Conservation (phyloP, 176 grass and related monocot genomes). For the Triticum urartu region DNA sequence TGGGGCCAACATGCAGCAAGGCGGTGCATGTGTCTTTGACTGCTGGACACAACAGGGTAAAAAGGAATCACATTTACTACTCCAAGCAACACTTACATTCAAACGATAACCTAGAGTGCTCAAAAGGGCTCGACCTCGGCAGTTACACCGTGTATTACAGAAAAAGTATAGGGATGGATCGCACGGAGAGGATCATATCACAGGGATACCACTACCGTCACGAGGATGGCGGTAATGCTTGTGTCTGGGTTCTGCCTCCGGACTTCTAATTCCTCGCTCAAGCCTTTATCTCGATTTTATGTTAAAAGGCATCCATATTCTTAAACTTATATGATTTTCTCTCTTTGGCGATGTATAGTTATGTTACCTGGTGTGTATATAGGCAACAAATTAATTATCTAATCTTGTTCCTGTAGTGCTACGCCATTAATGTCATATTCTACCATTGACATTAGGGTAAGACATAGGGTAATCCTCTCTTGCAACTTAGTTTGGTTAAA, state of each 20-base stretch:
- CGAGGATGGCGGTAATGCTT: not conserved
- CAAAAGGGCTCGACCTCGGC: not conserved
- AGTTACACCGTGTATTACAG: not conserved
- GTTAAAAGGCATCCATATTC: too few species aligned
- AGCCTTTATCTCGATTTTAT: not conserved
- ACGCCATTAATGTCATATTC: too few species aligned
- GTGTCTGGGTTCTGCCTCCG: not conserved
- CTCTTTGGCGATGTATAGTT: too few species aligned
- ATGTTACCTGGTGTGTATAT: too few species aligned
- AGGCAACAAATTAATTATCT: too few species aligned
- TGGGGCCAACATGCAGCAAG: not conserved
- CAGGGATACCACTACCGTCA: not conserved
- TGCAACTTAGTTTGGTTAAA: too few species aligned
- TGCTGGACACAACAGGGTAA: not conserved
- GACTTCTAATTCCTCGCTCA: not conserved
- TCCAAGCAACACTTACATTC: too few species aligned
- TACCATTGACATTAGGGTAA: too few species aligned
- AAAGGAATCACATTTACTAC: not conserved
- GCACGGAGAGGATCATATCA: not conserved
- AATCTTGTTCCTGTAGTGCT: too few species aligned
- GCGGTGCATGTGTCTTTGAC: not conserved
- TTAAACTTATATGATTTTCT: too few species aligned
- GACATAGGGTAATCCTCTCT: too few species aligned
- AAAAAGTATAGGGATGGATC: not conserved
- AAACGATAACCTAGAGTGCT: not conserved